These are phyloP conservation scores for Kalanchoe fedtschenkoi DNA, from an alignment of 164 flowering plant genomes.

Conservation along the genomic window DNA sequence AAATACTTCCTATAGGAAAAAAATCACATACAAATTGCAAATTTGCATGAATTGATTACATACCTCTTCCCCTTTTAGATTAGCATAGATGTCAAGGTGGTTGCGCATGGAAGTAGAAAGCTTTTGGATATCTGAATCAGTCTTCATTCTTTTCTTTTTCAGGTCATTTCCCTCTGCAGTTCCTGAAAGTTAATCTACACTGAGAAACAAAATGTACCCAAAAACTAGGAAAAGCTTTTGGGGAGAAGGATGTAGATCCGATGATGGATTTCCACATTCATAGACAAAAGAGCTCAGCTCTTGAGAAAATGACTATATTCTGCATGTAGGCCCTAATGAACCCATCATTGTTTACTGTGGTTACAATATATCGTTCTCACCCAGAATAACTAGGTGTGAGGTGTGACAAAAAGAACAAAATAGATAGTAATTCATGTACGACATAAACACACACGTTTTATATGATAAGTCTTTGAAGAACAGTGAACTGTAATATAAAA, in stretches of 20 bases:
- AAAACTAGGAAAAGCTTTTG: neutral
- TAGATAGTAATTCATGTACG: too few relatives aligned
- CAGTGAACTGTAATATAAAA: too few relatives aligned
- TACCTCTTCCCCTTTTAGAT: constrained; percentile 92
- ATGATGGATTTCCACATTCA: neutral
- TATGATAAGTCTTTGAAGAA: too few relatives aligned
- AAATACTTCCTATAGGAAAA: neutral
- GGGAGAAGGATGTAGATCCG: neutral
- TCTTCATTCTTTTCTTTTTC: constrained; percentile 75
- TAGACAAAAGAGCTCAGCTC: too few relatives aligned
- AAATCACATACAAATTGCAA: neutral
- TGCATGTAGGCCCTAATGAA: too few relatives aligned
- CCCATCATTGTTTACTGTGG: too few relatives aligned
- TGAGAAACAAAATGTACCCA: constrained; percentile 1
- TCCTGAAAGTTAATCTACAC: constrained; percentile 6
- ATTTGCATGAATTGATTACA: constrained; percentile 7
- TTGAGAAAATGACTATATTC: too few relatives aligned
- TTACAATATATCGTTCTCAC: too few relatives aligned
- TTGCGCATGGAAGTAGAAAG: constrained; percentile 54
- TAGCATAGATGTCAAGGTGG: constrained; percentile 60
- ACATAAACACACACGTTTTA: too few relatives aligned
- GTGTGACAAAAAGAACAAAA: too few relatives aligned
- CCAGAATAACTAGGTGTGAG: too few relatives aligned
- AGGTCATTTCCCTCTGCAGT: constrained; percentile 77
- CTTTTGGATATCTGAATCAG: constrained; percentile 67